Evolutionary conservation across 1,284 basidiomycete species (phyloP).

Genomic region (Tylopilus sp.): DNA sequence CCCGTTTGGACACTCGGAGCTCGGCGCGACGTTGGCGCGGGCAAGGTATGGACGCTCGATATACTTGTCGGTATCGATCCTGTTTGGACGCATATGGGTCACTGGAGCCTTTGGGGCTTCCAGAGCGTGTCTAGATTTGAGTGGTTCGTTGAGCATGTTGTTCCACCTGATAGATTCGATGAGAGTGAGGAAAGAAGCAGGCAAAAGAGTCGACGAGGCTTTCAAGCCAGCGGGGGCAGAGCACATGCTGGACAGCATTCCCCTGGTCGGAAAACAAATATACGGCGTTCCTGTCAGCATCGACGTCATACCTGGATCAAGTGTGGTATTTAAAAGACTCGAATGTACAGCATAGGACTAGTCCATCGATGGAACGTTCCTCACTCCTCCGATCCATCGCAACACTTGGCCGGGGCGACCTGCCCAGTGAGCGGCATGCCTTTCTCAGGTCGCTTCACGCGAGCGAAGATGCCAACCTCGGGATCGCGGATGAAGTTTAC

Average conservation of each 20-base stretch:
- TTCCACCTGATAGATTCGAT: conserved; percentile 19
- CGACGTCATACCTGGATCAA: conserved; percentile 3
- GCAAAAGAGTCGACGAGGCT: conserved; percentile 12
- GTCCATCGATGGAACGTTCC: conserved; percentile 4
- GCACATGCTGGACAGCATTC: conserved; percentile 17
- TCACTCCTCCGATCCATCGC: conserved; percentile 16
- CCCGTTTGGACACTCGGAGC: conserved; percentile 21
- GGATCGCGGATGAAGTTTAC: conserved; percentile 90
- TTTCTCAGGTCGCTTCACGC: conserved; percentile 43
- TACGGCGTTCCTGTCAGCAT: background rate
- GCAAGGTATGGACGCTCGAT: conserved; percentile 30
- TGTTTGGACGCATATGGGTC: conserved; percentile 20
- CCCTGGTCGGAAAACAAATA: conserved; percentile 20
- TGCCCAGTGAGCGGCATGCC: conserved; percentile 20
- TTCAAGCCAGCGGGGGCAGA: conserved; percentile 11
- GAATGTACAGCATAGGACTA: no score
- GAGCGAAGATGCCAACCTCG: conserved; percentile 72
- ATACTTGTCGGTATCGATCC: conserved; percentile 25
- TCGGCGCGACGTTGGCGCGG: conserved; percentile 28
- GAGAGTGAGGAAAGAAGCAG: conserved; percentile 20
- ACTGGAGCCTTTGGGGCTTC: conserved; percentile 21
- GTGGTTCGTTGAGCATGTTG: conserved; percentile 19
- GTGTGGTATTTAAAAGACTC: conserved; percentile 7
- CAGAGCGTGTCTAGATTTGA: conserved; percentile 20
- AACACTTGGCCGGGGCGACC: conserved; percentile 14